These are phyloP conservation scores for Acrodontium crateriforme DNA, from an alignment of 2,329 filamentous ascomycete species.

Conservation along the genomic window DNA sequence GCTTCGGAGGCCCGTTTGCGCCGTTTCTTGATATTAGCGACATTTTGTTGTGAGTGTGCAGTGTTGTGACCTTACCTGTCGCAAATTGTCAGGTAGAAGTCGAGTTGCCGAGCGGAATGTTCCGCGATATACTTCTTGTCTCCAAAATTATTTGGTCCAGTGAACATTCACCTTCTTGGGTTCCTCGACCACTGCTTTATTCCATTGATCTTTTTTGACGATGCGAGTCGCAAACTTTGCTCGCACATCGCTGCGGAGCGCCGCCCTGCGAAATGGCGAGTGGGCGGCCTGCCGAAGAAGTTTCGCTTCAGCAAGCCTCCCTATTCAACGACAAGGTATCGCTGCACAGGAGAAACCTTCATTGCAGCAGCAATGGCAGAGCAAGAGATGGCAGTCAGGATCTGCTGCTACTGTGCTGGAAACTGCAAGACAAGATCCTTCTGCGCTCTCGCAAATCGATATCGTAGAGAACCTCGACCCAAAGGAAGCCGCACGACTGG, in stretches of 20 bases:
- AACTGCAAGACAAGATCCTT: constrained; percentile 43
- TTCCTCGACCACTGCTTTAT: not conserved
- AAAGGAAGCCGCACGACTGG: constrained; percentile 62
- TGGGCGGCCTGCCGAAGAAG: constrained; percentile 8
- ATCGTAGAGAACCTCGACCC: constrained; percentile 71
- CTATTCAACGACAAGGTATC: constrained; percentile 5
- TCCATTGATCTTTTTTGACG: constrained; percentile 2
- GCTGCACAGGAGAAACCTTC: constrained; percentile 13
- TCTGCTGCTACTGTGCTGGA: constrained; percentile 30
- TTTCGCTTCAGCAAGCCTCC: constrained; percentile 12
- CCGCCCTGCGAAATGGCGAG: constrained; percentile 9
- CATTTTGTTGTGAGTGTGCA: constrained; percentile 10
- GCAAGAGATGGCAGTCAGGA: constrained; percentile 15
- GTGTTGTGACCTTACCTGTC: not conserved
- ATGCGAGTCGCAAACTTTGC: constrained; percentile 14
- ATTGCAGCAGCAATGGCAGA: constrained; percentile 5
- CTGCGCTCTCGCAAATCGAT: constrained; percentile 44
- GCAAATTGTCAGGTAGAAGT: not conserved
- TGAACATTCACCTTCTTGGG: not conserved
- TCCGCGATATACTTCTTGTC: not conserved
- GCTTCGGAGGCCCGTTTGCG: constrained; percentile 20
- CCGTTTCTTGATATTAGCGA: constrained; percentile 22
- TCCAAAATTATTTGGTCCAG: not conserved
- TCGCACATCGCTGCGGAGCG: constrained; percentile 16
- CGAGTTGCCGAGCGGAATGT: not conserved